These are phyloP conservation scores for Aspergillus caelatus DNA, from an alignment of 2,329 filamentous ascomycete genomes.

Conservation along the genomic window DNA sequence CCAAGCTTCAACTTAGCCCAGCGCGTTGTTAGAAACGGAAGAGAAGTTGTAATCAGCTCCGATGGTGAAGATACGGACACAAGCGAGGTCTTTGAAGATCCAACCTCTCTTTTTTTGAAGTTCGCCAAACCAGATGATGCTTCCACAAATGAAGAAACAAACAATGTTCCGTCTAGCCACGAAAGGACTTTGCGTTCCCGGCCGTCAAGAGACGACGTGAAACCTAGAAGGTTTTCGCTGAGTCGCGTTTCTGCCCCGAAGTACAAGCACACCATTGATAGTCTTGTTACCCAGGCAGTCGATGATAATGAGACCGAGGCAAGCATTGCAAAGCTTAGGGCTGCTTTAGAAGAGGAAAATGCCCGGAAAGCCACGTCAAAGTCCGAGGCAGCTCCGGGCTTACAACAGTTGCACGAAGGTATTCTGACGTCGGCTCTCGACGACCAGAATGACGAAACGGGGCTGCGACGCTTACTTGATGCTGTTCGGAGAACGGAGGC, in stretches of 20 bases:
- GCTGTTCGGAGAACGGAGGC: conserved; percentile 66
- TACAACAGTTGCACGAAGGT: conserved; percentile 35
- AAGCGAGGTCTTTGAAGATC: conserved; percentile 56
- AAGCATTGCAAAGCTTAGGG: conserved; percentile 46
- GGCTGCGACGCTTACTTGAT: conserved; percentile 53
- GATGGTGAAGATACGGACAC: conserved; percentile 71
- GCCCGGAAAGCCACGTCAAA: neutral
- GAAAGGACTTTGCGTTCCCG: conserved; percentile 17
- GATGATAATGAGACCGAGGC: conserved; percentile 63
- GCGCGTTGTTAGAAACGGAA: conserved; percentile 59
- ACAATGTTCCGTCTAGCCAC: conserved; percentile 10
- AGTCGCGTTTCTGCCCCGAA: conserved; percentile 38
- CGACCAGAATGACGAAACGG: conserved; percentile 47
- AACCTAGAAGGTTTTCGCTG: conserved; percentile 15
- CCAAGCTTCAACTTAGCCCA: conserved; percentile 42
- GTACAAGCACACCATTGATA: conserved; percentile 67
- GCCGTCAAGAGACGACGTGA: conserved; percentile 22
- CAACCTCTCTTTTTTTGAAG: conserved; percentile 53
- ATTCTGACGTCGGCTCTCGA: conserved; percentile 48
- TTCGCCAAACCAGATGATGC: conserved; percentile 21
- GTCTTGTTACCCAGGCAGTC: conserved; percentile 62
- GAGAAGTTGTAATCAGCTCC: conserved; percentile 63
- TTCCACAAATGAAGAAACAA: conserved; percentile 13
- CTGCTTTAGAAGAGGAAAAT: conserved; percentile 27
- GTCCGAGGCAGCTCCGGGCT: neutral